These are phyloP conservation scores for Hypericum androsaemum DNA, from an alignment of 345 rosid species.

Conservation along the genomic window DNA sequence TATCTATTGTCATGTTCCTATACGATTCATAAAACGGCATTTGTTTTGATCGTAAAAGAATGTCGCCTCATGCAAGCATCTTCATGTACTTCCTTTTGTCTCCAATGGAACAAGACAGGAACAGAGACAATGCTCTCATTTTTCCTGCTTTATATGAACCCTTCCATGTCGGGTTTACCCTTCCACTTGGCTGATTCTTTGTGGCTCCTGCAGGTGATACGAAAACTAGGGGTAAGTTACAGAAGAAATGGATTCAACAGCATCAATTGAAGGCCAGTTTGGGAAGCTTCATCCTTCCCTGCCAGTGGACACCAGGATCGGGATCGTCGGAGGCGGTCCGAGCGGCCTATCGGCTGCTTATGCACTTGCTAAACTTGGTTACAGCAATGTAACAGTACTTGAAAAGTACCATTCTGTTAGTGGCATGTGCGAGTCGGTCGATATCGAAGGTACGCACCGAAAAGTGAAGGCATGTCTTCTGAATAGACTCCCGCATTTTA, in stretches of 20 bases:
- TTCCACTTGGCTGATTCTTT: too few relatives aligned
- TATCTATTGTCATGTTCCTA: too few relatives aligned
- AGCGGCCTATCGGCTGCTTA: slow-evolving; percentile 62
- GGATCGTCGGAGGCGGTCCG: slow-evolving; percentile 58
- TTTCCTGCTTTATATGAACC: too few relatives aligned
- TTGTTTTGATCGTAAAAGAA: too few relatives aligned
- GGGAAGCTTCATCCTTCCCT: slow-evolving; percentile 52
- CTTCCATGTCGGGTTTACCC: too few relatives aligned
- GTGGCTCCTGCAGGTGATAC: too few relatives aligned
- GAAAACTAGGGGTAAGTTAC: too few relatives aligned
- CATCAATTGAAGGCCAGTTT: slow-evolving; percentile 44
- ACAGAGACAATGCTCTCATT: too few relatives aligned
- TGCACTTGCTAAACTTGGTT: slow-evolving; percentile 54
- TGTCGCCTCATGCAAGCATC: too few relatives aligned
- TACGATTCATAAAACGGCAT: too few relatives aligned
- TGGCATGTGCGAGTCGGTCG: slow-evolving; percentile 67
- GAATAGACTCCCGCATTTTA: not conserved
- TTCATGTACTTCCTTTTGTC: too few relatives aligned
- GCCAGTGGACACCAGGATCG: slow-evolving; percentile 40
- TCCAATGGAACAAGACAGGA: too few relatives aligned
- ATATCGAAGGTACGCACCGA: slow-evolving; percentile 42
- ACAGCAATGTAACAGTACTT: slow-evolving; percentile 37
- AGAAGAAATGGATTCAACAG: slow-evolving; percentile 29
- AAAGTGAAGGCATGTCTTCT: not conserved
- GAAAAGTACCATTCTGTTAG: slow-evolving; percentile 54